These are phyloP conservation scores for Backusella psychrophila DNA, from an alignment of 192 early-diverging fungal species.

Conservation along the genomic window DNA sequence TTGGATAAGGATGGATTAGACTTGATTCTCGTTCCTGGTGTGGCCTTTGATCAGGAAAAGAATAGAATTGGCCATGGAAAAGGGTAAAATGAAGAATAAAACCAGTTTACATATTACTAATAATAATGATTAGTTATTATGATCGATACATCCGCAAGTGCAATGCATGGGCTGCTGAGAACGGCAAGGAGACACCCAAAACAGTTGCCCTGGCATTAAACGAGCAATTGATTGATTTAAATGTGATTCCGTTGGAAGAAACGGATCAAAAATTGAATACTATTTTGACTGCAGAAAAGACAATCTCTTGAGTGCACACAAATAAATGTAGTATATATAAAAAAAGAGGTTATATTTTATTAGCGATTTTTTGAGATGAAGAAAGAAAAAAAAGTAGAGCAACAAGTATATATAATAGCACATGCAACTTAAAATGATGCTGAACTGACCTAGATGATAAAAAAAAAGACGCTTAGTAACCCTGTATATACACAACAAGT, in stretches of 20 bases:
- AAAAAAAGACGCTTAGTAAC: not conserved
- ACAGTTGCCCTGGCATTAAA: slow-evolving; percentile 46
- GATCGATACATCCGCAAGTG: slow-evolving; percentile 51
- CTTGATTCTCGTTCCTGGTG: slow-evolving; percentile 59
- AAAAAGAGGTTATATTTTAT: slow-evolving; percentile 8
- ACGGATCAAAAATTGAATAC: slow-evolving; percentile 32
- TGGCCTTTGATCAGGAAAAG: slow-evolving; percentile 56
- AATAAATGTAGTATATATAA: not conserved
- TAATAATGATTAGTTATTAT: slow-evolving; percentile 47
- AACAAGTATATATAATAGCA: not conserved
- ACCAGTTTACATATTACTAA: not conserved
- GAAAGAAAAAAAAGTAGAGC: not conserved
- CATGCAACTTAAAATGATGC: not conserved
- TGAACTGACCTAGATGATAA: slow-evolving; percentile 8
- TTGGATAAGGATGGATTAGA: slow-evolving; percentile 54
- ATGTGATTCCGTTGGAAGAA: slow-evolving; percentile 26
- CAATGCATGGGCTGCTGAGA: slow-evolving; percentile 33
- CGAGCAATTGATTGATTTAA: slow-evolving; percentile 40
- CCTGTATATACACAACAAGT: not conserved
- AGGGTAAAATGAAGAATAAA: slow-evolving; percentile 46
- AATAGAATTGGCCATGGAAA: slow-evolving; percentile 64
- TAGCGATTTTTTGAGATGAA: not conserved
- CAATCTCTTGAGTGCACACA: not conserved
- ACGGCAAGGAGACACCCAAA: slow-evolving; percentile 40
- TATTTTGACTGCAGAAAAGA: slow-evolving; percentile 22